Evolutionary conservation across 495 filamentous ascomycete genomes (phyloP).

Genomic region (Hypoxylon fragiforme): DNA sequence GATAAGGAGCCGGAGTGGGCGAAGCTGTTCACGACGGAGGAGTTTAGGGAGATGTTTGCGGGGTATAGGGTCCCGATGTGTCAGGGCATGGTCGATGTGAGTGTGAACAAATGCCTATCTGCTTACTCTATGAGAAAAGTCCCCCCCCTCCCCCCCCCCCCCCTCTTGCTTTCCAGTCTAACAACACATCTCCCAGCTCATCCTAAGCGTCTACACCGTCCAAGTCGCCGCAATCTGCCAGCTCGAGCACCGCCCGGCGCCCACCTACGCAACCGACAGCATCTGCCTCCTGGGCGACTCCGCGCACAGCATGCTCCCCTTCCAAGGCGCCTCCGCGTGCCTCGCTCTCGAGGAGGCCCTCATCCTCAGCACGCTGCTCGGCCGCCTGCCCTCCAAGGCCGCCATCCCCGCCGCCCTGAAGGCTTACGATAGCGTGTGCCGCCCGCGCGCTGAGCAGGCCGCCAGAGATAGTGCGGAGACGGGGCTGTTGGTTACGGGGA

Average conservation of each 20-base stretch:
- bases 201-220: slow-evolving; percentile 36
- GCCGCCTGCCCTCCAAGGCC: slow-evolving; percentile 20
- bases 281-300: slow-evolving; percentile 34
- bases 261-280: slow-evolving; percentile 31
- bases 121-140: too few species aligned
- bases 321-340: slow-evolving; percentile 21
- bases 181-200: slow-evolving; percentile 11
- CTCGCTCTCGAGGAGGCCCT: slow-evolving; percentile 34
- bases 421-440: slow-evolving; percentile 34
- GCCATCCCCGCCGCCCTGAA: slow-evolving; percentile 33
- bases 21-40: slow-evolving; percentile 34
- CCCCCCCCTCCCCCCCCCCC: too few species aligned
- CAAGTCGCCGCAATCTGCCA: slow-evolving; percentile 33
- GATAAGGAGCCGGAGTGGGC: slow-evolving; percentile 22
- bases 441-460: slow-evolving; percentile 32
- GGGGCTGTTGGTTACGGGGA: slow-evolving; percentile 24
- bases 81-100: slow-evolving; percentile 32
- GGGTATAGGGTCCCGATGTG: slow-evolving; percentile 23
- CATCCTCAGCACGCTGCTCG: slow-evolving; percentile 28
- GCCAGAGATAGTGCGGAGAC: slow-evolving; percentile 16
- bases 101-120: too few species aligned
- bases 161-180: background rate
- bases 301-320: slow-evolving; percentile 31
- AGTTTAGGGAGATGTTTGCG: slow-evolving; percentile 32
- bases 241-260: slow-evolving; percentile 28